A percentile compares a stretch with the other conserved stretches of the same genome.
Evolutionary conservation across 139 green algal species (phyloP).

Genomic region (Chlamydomonas sphaeroides): DNA sequence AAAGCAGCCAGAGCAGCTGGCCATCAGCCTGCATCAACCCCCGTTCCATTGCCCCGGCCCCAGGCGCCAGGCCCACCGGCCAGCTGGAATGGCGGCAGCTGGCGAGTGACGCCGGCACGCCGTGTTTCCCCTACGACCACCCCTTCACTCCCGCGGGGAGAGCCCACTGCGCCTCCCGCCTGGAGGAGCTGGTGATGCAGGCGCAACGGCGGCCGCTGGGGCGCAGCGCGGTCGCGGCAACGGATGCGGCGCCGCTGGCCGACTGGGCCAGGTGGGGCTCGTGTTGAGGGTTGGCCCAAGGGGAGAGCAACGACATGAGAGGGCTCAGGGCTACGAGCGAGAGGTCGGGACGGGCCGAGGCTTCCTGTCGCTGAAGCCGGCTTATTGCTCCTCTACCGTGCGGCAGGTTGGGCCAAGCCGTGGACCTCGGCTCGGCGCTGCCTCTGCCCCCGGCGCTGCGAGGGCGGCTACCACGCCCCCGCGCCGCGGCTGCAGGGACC

Average conservation of each 20-base stretch:
- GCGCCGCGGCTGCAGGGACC: neutral
- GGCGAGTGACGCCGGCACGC: conserved; percentile 33
- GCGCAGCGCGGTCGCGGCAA: neutral
- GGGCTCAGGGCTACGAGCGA: too few species aligned
- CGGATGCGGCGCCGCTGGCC: neutral
- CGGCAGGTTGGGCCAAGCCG: too few species aligned
- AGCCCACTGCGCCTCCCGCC: conserved; percentile 1
- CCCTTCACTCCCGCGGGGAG: conserved; percentile 55
- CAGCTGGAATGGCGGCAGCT: conserved; percentile 74
- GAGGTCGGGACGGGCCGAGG: too few species aligned
- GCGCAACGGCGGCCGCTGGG: conserved; percentile 11
- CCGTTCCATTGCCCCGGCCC: too few species aligned
- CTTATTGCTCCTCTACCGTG: too few species aligned
- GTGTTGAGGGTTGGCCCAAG: too few species aligned
- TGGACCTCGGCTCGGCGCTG: neutral
- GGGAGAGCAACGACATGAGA: too few species aligned
- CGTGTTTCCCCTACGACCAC: conserved; percentile 64
- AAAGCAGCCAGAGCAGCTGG: too few species aligned
- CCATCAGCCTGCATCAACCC: too few species aligned
- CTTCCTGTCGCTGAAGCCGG: too few species aligned
- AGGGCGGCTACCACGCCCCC: too few species aligned
- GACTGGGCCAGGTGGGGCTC: conserved; percentile 28
- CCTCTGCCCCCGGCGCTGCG: neutral
- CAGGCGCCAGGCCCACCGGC: conserved; percentile 52
- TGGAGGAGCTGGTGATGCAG: neutral